Evolutionary conservation across 768 basidiomycete genomes (phyloP).

Genomic region (Boletus pseudopeckii): DNA sequence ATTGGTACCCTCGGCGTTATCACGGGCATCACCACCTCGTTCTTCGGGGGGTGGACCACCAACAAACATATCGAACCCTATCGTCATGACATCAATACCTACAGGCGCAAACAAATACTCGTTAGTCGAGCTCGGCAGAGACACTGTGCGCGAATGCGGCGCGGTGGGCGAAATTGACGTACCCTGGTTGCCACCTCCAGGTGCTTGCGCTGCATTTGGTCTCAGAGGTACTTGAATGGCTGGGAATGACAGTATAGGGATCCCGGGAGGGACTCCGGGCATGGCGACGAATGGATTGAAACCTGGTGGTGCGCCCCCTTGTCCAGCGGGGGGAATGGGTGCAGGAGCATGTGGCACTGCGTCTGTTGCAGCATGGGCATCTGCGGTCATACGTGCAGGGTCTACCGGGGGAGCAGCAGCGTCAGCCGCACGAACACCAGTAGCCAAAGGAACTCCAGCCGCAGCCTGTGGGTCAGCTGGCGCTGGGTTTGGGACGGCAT

Average conservation of each 20-base stretch:
- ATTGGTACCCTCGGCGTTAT: slow-evolving; percentile 5
- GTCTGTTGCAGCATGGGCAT: not conserved
- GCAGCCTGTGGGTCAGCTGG: slow-evolving; percentile 7
- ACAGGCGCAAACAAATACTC: slow-evolving; percentile 3
- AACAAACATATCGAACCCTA: slow-evolving; percentile 42
- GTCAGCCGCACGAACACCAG: not conserved
- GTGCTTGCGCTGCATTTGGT: slow-evolving; percentile 3
- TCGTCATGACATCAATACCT: slow-evolving; percentile 32
- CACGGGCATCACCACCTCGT: slow-evolving; percentile 8
- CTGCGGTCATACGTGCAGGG: not conserved
- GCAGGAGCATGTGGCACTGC: not conserved
- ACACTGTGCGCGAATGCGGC: slow-evolving; percentile 4
- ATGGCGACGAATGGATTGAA: slow-evolving; percentile 18
- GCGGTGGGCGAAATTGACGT: slow-evolving; percentile 5
- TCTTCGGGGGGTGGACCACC: slow-evolving; percentile 16
- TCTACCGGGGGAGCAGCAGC: slow-evolving; percentile 1
- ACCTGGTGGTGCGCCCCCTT: slow-evolving; percentile 8
- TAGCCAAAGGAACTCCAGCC: slow-evolving; percentile 7
- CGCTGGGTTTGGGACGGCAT: slow-evolving; percentile 11
- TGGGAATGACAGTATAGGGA: slow-evolving; percentile 29
- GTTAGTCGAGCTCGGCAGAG: slow-evolving; percentile 20
- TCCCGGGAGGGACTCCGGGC: slow-evolving; percentile 26
- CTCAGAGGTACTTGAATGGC: slow-evolving; percentile 24
- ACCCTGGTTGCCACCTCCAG: slow-evolving; percentile 19
- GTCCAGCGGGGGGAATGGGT: slow-evolving; percentile 3